A percentile compares a stretch with the other conserved stretches of the same genome.
phyloP scores from a whole-genome alignment of 768 basidiomycete species.

The Rhizopogon vulgaris region DNA sequence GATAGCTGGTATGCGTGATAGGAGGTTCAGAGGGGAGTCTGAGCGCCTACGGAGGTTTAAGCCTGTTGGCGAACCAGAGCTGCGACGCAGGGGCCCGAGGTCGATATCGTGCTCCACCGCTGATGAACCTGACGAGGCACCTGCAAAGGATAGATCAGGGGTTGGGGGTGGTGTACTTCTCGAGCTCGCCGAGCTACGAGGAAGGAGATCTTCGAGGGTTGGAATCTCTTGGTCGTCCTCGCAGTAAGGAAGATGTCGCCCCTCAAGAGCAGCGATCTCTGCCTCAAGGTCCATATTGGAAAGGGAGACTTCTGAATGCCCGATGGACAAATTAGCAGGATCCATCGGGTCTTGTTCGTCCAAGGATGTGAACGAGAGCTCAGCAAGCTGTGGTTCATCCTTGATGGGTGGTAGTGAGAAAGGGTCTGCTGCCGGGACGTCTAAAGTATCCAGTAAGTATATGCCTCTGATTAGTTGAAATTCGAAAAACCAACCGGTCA shows the following conservation, averaged over 20 bases:
- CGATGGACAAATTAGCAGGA: slow-evolving; percentile 28
- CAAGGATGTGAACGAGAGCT: slow-evolving; percentile 22
- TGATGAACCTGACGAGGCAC: slow-evolving; percentile 11
- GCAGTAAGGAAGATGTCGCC: slow-evolving; percentile 7
- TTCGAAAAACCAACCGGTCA: slow-evolving; percentile 9
- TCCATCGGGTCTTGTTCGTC: slow-evolving; percentile 20
- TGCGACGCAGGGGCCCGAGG: slow-evolving; percentile 5
- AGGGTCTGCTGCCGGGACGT: slow-evolving; percentile 11
- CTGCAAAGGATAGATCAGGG: slow-evolving; percentile 14
- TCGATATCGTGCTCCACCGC: slow-evolving; percentile 3
- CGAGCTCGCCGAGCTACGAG: slow-evolving; percentile 15
- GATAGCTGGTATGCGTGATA: slow-evolving; percentile 11
- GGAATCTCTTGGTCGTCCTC: slow-evolving; percentile 6
- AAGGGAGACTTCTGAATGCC: slow-evolving; percentile 30
- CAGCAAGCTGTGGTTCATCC: slow-evolving; percentile 18
- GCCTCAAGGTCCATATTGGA: slow-evolving; percentile 26
- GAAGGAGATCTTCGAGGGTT: slow-evolving; percentile 21
- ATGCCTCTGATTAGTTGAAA: background rate
- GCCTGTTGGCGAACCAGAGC: slow-evolving; percentile 15
- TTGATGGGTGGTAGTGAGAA: slow-evolving; percentile 15
- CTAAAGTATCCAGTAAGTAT: slow-evolving; percentile 8
- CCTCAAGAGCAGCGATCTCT: slow-evolving; percentile 20
- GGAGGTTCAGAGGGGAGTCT: slow-evolving; percentile 16
- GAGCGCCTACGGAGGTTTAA: slow-evolving; percentile 14
- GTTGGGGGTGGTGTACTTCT: slow-evolving; percentile 22